Evolutionary conservation across 164 flowering plant genomes (phyloP).

Genomic region (Vitis amurensis): DNA sequence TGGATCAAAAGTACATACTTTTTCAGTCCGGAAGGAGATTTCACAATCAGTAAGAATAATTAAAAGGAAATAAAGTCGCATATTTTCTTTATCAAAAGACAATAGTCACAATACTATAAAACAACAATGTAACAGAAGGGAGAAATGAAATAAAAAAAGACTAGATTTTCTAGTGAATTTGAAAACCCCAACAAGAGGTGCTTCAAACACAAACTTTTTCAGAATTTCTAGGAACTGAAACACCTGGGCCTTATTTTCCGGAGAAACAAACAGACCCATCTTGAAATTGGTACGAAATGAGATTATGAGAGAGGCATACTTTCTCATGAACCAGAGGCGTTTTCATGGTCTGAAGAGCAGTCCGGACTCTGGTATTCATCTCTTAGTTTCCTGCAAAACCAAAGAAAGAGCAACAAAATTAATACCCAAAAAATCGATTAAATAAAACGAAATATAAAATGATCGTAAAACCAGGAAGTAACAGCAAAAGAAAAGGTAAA

Average conservation of each 20-base stretch:
- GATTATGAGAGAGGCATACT: slow-evolving; percentile 26
- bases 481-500: neutral
- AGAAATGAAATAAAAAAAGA: too few relatives aligned
- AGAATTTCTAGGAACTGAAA: too few relatives aligned
- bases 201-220: too few relatives aligned
- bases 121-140: too few relatives aligned
- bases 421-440: neutral
- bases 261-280: neutral
- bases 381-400: slow-evolving; percentile 9
- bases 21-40: slow-evolving; percentile 1
- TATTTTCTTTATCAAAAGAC: neutral
- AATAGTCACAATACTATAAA: too few relatives aligned
- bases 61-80: neutral
- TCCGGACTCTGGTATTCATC: slow-evolving; percentile 45
- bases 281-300: neutral
- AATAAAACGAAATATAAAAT: neutral
- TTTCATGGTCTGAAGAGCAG: slow-evolving; percentile 42
- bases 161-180: neutral
- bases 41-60: neutral
- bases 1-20: slow-evolving; percentile 23
- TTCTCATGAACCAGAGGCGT: slow-evolving; percentile 39
- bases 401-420: slow-evolving; percentile 1
- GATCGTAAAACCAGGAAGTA: neutral
- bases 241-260: neutral
- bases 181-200: neutral